These are phyloP conservation scores for Colletotrichum noveboracense DNA, from an alignment of 2,329 filamentous ascomycete species.

Conservation along the genomic window DNA sequence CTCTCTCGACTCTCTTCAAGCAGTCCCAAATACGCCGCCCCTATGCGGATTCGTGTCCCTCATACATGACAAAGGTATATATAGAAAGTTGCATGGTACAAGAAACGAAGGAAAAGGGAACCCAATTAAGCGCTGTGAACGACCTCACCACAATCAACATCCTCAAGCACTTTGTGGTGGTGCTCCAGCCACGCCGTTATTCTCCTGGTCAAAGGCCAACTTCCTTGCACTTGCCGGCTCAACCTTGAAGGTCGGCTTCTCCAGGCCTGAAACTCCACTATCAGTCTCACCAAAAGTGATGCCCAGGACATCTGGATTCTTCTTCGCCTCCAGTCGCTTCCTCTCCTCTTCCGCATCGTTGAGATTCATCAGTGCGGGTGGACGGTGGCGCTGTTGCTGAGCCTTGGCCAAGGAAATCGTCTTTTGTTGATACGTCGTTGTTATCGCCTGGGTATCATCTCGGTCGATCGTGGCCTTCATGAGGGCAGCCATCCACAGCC, in stretches of 20 bases:
- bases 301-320: conserved; percentile 44
- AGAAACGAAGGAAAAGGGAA: conserved; percentile 17
- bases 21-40: conserved; percentile 22
- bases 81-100: conserved; percentile 20
- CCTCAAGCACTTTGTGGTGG: conserved; percentile 36
- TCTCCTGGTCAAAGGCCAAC: conserved; percentile 30
- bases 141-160: neutral
- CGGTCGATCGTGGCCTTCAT: conserved; percentile 99
- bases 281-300: conserved; percentile 48
- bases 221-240: conserved; percentile 33
- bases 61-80: conserved; percentile 24
- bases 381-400: conserved; percentile 83
- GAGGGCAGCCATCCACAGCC: conserved; percentile 96
- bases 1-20: conserved; percentile 4
- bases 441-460: conserved; percentile 79
- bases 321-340: conserved; percentile 28
- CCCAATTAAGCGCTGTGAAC: neutral
- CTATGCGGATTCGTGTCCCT: conserved; percentile 22
- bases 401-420: conserved; percentile 94
- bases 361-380: conserved; percentile 83
- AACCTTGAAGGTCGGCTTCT: conserved; percentile 37
- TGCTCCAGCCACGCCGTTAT: conserved; percentile 26
- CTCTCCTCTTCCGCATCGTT: conserved; percentile 25
- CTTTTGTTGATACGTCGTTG: conserved; percentile 94
- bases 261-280: conserved; percentile 47